Percentiles rank a stretch among this genome's conserved stretches.
phyloP scores from a whole-genome alignment of 2,329 filamentous ascomycete genomes.

The Nemania diffusa region DNA sequence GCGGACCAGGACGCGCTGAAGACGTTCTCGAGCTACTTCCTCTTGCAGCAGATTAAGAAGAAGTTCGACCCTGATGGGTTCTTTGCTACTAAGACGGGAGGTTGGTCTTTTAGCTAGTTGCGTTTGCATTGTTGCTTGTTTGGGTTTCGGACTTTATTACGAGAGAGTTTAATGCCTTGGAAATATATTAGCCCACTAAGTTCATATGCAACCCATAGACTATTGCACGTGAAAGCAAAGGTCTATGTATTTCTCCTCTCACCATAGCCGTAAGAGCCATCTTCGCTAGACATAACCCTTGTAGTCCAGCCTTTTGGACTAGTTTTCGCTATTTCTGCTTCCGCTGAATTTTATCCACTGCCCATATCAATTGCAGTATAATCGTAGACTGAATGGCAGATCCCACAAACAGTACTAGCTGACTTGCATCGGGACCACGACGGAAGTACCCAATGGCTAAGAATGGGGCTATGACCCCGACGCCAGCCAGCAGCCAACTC shows the following conservation, averaged over 20 bases:
- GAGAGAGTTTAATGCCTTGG: too few relatives aligned
- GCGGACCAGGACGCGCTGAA: slow-evolving; percentile 25
- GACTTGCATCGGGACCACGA: slow-evolving; percentile 2
- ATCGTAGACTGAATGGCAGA: slow-evolving; percentile 20
- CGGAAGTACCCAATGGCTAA: not conserved
- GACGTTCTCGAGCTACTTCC: slow-evolving; percentile 24
- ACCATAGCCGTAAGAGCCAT: not conserved
- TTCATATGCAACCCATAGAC: too few relatives aligned
- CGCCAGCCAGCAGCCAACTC: not conserved
- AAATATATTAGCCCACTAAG: too few relatives aligned
- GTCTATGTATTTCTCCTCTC: not conserved
- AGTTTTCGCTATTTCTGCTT: slow-evolving; percentile 2
- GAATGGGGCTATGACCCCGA: not conserved
- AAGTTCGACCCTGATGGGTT: slow-evolving; percentile 31
- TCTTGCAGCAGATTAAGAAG: slow-evolving; percentile 23
- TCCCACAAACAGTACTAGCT: slow-evolving; percentile 19
- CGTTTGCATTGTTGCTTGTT: not conserved
- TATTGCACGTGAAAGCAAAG: too few relatives aligned
- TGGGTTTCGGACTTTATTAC: too few relatives aligned
- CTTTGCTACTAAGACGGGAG: slow-evolving; percentile 27
- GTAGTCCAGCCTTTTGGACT: not conserved
- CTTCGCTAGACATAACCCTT: not conserved
- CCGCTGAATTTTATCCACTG: slow-evolving; percentile 5
- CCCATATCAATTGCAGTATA: slow-evolving; percentile 19
- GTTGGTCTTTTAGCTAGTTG: slow-evolving; percentile 27